phyloP scores from a whole-genome alignment of 2,329 filamentous ascomycete species.

The Colletotrichum noveboracense region DNA sequence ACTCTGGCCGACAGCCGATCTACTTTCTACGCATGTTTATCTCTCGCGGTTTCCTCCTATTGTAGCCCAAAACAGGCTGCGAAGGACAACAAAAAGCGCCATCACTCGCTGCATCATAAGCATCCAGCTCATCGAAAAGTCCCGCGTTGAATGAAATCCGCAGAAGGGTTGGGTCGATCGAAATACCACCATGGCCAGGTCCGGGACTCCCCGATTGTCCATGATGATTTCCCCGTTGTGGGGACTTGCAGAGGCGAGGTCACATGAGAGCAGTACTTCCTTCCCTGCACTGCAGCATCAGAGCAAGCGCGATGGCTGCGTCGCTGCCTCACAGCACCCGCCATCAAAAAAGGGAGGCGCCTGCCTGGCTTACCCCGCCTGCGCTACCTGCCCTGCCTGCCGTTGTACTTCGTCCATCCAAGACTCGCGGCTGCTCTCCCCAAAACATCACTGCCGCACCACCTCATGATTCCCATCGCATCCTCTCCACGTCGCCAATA shows the following conservation, averaged over 20 bases:
- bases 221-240: too few species aligned
- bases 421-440: background rate
- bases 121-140: too few species aligned
- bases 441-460: background rate
- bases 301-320: background rate
- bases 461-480: background rate
- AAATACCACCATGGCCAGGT: too few species aligned
- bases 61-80: too few species aligned
- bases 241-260: background rate
- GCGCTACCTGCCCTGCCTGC: background rate
- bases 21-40: too few species aligned
- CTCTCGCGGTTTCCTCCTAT: too few species aligned
- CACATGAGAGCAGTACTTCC: background rate
- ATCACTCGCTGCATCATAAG: too few species aligned
- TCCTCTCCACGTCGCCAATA: background rate
- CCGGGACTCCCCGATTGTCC: too few species aligned
- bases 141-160: too few species aligned
- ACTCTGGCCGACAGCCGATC: too few species aligned
- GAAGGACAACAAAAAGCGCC: too few species aligned
- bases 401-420: background rate
- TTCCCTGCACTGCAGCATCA: background rate
- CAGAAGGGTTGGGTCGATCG: too few species aligned
- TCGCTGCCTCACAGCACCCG: background rate
- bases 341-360: background rate
- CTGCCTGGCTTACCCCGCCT: background rate